phyloP scores from a whole-genome alignment of 1,284 basidiomycete genomes.

The Apiotrichum akiyoshidainum region DNA sequence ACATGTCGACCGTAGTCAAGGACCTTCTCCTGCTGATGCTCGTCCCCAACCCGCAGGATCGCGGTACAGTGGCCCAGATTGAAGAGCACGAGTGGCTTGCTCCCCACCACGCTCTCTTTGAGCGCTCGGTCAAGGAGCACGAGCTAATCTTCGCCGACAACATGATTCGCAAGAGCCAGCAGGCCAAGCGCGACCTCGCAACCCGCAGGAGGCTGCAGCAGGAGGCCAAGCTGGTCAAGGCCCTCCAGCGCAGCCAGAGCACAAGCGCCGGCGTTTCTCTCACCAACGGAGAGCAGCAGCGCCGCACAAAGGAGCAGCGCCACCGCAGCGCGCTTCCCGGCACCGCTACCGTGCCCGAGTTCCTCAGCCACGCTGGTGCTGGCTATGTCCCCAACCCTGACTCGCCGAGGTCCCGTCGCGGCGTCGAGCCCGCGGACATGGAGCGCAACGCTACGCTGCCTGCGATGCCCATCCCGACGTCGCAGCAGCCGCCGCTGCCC shows the following conservation, averaged over 20 bases:
- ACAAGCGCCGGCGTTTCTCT: conserved; percentile 22
- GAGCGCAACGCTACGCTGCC: conserved; percentile 2
- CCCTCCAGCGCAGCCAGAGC: conserved; percentile 40
- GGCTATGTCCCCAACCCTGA: conserved; percentile 1
- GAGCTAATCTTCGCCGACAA: conserved; percentile 77
- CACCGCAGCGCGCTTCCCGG: conserved; percentile 52
- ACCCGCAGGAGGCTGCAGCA: conserved; percentile 41
- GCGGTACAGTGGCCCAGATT: conserved; percentile 69
- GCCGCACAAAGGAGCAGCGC: conserved; percentile 32
- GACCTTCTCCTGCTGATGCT: conserved; percentile 78
- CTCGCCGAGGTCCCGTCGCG: background rate
- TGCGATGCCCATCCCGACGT: background rate
- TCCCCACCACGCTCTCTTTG: conserved; percentile 64
- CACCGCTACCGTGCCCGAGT: conserved; percentile 46
- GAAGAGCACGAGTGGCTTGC: conserved; percentile 83
- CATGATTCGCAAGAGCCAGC: conserved; percentile 74
- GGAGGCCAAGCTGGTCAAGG: conserved; percentile 34
- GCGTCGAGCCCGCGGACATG: conserved; percentile 1
- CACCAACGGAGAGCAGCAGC: conserved; percentile 29
- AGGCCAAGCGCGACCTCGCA: conserved; percentile 62
- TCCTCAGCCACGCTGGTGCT: conserved; percentile 35
- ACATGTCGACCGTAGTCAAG: conserved; percentile 75
- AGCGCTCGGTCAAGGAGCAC: conserved; percentile 69
- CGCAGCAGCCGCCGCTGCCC: background rate
- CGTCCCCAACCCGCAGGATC: conserved; percentile 71